A percentile compares a stretch with the other conserved stretches of the same genome.
Conservation (phyloP, 2,329 filamentous ascomycete genomes). For the Zymoseptoria crescenta region DNA sequence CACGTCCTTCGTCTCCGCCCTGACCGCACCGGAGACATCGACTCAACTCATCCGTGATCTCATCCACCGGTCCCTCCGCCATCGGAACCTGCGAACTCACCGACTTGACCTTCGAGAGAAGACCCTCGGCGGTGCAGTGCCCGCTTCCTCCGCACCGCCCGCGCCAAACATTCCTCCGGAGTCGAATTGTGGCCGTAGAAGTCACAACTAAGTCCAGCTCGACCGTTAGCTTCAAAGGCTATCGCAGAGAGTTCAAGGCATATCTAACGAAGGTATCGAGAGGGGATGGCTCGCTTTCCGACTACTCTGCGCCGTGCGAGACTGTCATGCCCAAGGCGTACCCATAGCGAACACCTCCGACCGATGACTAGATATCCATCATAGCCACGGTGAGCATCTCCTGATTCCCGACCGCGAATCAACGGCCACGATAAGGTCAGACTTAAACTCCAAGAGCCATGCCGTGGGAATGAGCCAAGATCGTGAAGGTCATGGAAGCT, state of each 20-base stretch:
- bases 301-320: slow-evolving; percentile 80
- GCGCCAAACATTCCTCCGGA: slow-evolving; percentile 95
- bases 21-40: too few relatives aligned
- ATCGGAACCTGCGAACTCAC: slow-evolving; percentile 90
- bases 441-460: too few relatives aligned
- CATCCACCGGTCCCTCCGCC: slow-evolving; percentile 81
- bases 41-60: slow-evolving; percentile 64
- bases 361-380: too few relatives aligned
- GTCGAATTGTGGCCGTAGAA: slow-evolving; percentile 89
- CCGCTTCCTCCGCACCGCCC: too few relatives aligned
- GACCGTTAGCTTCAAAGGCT: slow-evolving; percentile 69
- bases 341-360: slow-evolving; percentile 64
- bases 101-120: slow-evolving; percentile 87
- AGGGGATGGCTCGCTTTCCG: slow-evolving; percentile 99
- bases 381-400: too few relatives aligned
- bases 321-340: slow-evolving; percentile 80
- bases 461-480: too few relatives aligned
- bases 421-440: too few relatives aligned
- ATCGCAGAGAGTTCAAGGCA: too few relatives aligned
- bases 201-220: slow-evolving; percentile 79
- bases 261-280: slow-evolving; percentile 95
- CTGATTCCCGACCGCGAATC: too few relatives aligned
- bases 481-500: too few relatives aligned
- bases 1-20: too few relatives aligned
- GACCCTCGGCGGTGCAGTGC: too few relatives aligned